Conservation (phyloP, 768 basidiomycete species). For the Leccinum pellstonianum region DNA sequence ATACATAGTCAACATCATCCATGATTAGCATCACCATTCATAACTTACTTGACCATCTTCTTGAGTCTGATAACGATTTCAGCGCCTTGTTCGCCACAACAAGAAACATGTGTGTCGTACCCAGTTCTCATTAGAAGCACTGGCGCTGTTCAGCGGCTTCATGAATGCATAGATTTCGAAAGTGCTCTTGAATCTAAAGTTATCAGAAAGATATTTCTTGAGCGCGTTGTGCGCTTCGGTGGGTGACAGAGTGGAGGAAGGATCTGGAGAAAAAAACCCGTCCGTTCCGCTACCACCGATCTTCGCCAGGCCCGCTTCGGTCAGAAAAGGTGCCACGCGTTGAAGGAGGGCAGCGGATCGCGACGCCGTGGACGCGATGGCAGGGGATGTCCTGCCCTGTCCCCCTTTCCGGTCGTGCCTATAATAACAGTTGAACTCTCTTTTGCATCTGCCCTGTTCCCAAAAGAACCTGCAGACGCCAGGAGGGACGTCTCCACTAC, state of each 20-base stretch:
- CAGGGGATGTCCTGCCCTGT: conserved; percentile 4
- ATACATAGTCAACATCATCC: conserved; percentile 1
- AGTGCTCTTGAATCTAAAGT: conserved; percentile 41
- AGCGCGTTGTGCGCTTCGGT: conserved; percentile 47
- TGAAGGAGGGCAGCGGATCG: conserved; percentile 20
- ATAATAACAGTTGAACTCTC: conserved; percentile 46
- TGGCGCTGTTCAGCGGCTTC: conserved; percentile 37
- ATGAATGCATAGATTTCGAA: conserved; percentile 49
- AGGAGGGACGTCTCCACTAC: conserved; percentile 14
- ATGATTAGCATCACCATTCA: conserved; percentile 4
- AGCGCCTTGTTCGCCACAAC: not conserved
- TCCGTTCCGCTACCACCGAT: conserved; percentile 43
- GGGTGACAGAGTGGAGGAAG: conserved; percentile 37
- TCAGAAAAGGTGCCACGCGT: conserved; percentile 45
- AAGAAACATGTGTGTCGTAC: conserved; percentile 28
- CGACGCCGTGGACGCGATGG: not conserved
- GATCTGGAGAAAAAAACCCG: conserved; percentile 39
- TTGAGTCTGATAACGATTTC: conserved; percentile 33
- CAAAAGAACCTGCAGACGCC: conserved; percentile 50
- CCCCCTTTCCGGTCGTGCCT: conserved; percentile 32
- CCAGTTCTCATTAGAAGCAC: conserved; percentile 40
- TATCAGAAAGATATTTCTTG: conserved; percentile 42
- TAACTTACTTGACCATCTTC: conserved; percentile 51
- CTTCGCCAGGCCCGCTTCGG: conserved; percentile 44
- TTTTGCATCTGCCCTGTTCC: conserved; percentile 45